These are phyloP conservation scores for Fusarium musae DNA, from an alignment of 2,329 filamentous ascomycete genomes.

Conservation along the genomic window DNA sequence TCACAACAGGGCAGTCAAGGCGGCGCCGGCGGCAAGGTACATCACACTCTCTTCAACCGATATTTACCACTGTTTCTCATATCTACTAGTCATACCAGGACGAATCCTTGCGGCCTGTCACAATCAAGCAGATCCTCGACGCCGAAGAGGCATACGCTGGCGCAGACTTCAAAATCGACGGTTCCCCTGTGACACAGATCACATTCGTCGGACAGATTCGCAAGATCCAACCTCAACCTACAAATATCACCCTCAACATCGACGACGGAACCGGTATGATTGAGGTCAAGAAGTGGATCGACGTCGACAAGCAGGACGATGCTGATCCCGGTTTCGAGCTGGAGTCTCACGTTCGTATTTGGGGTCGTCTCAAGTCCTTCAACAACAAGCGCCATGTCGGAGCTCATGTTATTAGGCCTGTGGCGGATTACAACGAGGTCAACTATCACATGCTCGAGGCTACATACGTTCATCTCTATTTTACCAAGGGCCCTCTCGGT, in stretches of 20 bases:
- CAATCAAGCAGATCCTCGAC: conserved; percentile 92
- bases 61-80: conserved; percentile 11
- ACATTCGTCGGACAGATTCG: conserved; percentile 93
- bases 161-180: conserved; percentile 86
- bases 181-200: conserved; percentile 73
- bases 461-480: conserved; percentile 86
- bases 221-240: conserved; percentile 84
- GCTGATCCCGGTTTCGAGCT: conserved; percentile 68
- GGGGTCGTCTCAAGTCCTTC: conserved; percentile 85
- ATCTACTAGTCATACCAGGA: conserved; percentile 70
- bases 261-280: conserved; percentile 95
- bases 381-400: conserved; percentile 84
- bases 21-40: conserved; percentile 57
- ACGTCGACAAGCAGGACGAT: conserved; percentile 67
- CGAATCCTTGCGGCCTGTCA: conserved; percentile 91
- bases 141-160: conserved; percentile 78
- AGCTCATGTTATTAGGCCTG: conserved; percentile 81
- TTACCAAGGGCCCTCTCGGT: conserved; percentile 74
- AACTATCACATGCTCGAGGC: conserved; percentile 92
- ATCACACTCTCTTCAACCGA: neutral
- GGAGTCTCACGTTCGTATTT: conserved; percentile 86
- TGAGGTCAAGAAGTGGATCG: conserved; percentile 90
- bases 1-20: conserved; percentile 69
- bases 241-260: conserved; percentile 90
- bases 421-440: conserved; percentile 91